phyloP scores from a whole-genome alignment of 805 yeast genomes.

The Suhomyces sp. region DNA sequence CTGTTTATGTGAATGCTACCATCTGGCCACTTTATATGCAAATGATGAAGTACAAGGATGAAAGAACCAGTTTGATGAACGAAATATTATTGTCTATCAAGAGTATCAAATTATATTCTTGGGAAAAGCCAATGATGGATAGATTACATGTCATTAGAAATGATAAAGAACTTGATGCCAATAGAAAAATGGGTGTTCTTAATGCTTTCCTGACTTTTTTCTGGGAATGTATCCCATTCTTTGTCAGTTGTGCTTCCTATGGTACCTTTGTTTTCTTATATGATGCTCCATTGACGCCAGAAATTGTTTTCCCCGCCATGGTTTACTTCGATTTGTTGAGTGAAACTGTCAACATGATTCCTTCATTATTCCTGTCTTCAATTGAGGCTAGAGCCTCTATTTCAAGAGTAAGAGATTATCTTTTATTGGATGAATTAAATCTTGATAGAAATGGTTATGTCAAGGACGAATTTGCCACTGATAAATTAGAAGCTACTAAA shows the following conservation, averaged over 20 bases:
- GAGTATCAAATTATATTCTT: constrained; percentile 40
- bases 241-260: constrained; percentile 34
- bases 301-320: constrained; percentile 41
- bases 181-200: constrained; percentile 30
- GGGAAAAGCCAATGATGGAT: constrained; percentile 42
- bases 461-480: constrained; percentile 15
- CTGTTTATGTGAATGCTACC: constrained; percentile 25
- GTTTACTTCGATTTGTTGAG: constrained; percentile 36
- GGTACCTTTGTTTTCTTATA: constrained; percentile 24
- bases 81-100: constrained; percentile 40
- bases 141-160: constrained; percentile 34
- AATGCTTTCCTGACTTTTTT: constrained; percentile 32
- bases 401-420: constrained; percentile 32
- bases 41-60: constrained; percentile 36
- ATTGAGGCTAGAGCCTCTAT: constrained; percentile 34
- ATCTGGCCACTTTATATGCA: constrained; percentile 24
- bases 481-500: constrained; percentile 24
- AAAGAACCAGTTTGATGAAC: constrained; percentile 35
- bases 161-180: constrained; percentile 31
- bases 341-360: constrained; percentile 35
- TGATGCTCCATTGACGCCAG: constrained; percentile 32
- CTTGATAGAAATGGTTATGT: constrained; percentile 18
- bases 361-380: constrained; percentile 26
- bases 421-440: constrained; percentile 35
- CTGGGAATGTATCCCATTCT: constrained; percentile 41